Evolutionary conservation across 148 eudicot species (phyloP).

Genomic region (Fagopyrum tataricum): DNA sequence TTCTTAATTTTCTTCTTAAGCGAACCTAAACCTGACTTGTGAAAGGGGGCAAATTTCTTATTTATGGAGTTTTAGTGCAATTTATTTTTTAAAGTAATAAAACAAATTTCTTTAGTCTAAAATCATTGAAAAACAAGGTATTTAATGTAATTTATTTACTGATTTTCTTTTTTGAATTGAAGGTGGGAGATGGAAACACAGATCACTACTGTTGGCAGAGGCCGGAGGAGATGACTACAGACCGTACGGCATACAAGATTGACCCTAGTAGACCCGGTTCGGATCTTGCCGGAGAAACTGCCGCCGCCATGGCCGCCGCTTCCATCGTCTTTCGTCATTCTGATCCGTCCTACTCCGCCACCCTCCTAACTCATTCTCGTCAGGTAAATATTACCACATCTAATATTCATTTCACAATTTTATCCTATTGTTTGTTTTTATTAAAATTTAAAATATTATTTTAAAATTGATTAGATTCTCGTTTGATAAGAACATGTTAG

Average conservation of each 20-base stretch:
- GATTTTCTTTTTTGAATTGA: not conserved
- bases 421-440: no score
- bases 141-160: not conserved
- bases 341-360: conserved; percentile 53
- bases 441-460: not conserved
- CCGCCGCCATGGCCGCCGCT: conserved; percentile 94
- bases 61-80: no score
- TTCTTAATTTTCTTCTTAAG: not conserved
- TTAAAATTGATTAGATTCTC: no score
- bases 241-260: conserved; percentile 66
- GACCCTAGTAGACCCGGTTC: conserved; percentile 85
- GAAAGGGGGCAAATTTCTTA: not conserved
- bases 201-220: conserved; percentile 99
- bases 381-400: no score
- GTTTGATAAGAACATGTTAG: no score
- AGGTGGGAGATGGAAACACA: conserved; percentile 97
- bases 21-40: not conserved
- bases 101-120: not conserved
- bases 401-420: no score
- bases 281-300: conserved; percentile 94
- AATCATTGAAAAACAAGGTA: not conserved
- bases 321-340: conserved; percentile 62
- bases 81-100: not conserved
- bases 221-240: conserved; percentile 96
- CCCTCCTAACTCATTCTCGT: conserved; percentile 72